Base-by-base conservation (phyloP, 2,329 filamentous ascomycete species). In the Talaromyces amestolkiae region DNA sequence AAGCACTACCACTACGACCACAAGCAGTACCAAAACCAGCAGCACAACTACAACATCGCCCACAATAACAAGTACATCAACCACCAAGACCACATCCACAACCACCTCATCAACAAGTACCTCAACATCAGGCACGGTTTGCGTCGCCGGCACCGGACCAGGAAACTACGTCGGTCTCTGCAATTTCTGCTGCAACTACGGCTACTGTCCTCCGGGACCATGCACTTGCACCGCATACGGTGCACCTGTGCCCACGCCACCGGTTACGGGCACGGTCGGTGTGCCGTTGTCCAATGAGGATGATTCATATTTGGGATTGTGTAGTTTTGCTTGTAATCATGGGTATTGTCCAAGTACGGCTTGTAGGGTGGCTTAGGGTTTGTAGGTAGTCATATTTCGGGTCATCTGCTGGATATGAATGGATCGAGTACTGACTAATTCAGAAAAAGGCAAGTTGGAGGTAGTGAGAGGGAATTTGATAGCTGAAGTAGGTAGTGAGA, bases 241-340 rank as follows among this genome's bases (percentile, higher is more conserved):
- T 1, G 59, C 65, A 2, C 66, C 70, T 9, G 67, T 72, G 1
- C 66, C 70, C 9, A 60, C 68, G 1, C 74, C 74, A 3, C 73
- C 73, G 0, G 66, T 63, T 3, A 72, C 70, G 1, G 72, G 71
- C 5, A 62, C 60, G 8, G 66, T 65, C 35, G 71, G 73, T 0
- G 3, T 67, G 1, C 71, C 72, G n/a, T 67, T 72, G 8, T 8
- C 64, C 2, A 66, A 67, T 0, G 68, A 73, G 51, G 72, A 72
- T 43, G 73, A 76, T 3, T 71, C 73, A 1, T 84, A 83, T 66
- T 67, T 76, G 45, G 81, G 80, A 0, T 75, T 84, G 17, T 84
- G 82, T 68, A 81, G 77, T 65, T 84, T 76, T 67, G 74, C 79
- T 13, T 83, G 81, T 54, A 78, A 77, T 66, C 79, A 82, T 69